Percentiles rank a stretch among this genome's conserved stretches.
phyloP scores from a whole-genome alignment of 805 yeast species.

The Candida awuae region DNA sequence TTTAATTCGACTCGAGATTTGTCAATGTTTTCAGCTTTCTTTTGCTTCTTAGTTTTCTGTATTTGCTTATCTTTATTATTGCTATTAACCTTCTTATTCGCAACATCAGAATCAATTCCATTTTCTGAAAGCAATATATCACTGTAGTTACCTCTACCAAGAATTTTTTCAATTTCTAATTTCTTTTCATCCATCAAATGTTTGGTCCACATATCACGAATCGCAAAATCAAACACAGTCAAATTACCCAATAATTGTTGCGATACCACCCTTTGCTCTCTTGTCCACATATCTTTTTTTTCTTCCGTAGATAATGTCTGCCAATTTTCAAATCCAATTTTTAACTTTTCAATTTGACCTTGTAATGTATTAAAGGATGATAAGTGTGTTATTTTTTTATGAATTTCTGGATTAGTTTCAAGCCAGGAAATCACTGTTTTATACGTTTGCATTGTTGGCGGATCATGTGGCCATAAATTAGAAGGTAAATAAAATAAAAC shows the following conservation, averaged over 20 bases:
- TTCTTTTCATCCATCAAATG: constrained; percentile 19
- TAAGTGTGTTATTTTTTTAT: constrained; percentile 18
- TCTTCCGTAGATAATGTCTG: constrained; percentile 27
- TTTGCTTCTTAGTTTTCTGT: too few species aligned
- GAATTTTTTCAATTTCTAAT: constrained; percentile 10
- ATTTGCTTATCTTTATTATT: too few species aligned
- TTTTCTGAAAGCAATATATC: not conserved
- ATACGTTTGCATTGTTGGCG: constrained; percentile 41
- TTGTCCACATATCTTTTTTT: constrained; percentile 36
- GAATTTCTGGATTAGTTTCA: constrained; percentile 16
- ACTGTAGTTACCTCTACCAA: not conserved
- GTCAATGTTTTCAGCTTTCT: too few species aligned
- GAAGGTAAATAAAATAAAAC: constrained; percentile 41
- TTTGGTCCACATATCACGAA: constrained; percentile 34
- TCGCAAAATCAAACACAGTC: constrained; percentile 37
- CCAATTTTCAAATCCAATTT: constrained; percentile 42
- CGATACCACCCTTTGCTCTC: constrained; percentile 38
- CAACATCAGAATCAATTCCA: constrained; percentile 1
- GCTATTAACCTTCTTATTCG: too few species aligned
- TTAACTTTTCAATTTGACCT: constrained; percentile 26
- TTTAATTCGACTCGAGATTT: too few species aligned
- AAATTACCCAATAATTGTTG: constrained; percentile 35
- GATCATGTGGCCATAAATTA: constrained; percentile 44
- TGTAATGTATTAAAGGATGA: constrained; percentile 8
- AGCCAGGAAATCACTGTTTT: constrained; percentile 24